A percentile compares a stretch with the other conserved stretches of the same genome.
phyloP scores from a whole-genome alignment of 2,329 filamentous ascomycete genomes.

The Emydomyces testavorans region DNA sequence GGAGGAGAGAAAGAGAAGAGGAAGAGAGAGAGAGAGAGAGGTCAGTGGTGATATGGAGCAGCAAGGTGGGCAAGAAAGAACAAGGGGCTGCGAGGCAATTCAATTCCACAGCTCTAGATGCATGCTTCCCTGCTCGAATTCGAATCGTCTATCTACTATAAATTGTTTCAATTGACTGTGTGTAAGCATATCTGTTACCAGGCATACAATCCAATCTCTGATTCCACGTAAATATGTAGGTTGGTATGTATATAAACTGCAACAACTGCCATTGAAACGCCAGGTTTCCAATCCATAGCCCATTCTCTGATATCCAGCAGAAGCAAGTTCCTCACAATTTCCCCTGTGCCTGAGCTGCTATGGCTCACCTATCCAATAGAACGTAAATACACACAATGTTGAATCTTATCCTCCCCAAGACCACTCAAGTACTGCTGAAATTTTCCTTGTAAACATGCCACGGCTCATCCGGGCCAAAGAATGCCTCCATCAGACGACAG shows the following conservation, averaged over 20 bases:
- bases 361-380: slow-evolving; percentile 9
- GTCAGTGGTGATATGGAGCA: neutral
- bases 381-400: too few relatives aligned
- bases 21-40: slow-evolving; percentile 1
- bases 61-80: neutral
- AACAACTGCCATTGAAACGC: too few relatives aligned
- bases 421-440: slow-evolving; percentile 15
- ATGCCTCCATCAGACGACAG: slow-evolving; percentile 45
- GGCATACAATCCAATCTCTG: too few relatives aligned
- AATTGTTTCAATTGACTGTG: too few relatives aligned
- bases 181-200: too few relatives aligned
- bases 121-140: too few relatives aligned
- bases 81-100: too few relatives aligned
- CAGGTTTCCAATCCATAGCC: neutral
- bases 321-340: too few relatives aligned
- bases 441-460: slow-evolving; percentile 50
- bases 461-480: slow-evolving; percentile 44
- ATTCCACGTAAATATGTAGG: too few relatives aligned
- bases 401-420: slow-evolving; percentile 11
- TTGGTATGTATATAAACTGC: too few relatives aligned
- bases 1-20: slow-evolving; percentile 10
- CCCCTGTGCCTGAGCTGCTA: neutral
- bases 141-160: too few relatives aligned
- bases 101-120: too few relatives aligned
- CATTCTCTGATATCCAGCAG: neutral